These are phyloP conservation scores for Hydrangea macrophylla DNA, from an alignment of 148 eudicot species.

Conservation along the genomic window DNA sequence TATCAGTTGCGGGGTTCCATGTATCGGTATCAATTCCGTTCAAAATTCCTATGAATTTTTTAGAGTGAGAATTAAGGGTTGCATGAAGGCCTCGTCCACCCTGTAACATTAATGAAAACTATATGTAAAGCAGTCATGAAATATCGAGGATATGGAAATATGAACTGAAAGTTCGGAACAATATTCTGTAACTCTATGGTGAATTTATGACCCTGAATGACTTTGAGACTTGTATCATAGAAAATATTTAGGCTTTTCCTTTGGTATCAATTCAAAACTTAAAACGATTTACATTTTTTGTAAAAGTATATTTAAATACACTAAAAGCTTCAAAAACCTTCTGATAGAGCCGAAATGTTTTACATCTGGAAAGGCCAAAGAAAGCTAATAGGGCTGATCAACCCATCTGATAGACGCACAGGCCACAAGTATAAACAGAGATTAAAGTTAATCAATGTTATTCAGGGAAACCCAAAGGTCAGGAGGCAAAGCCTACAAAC, in stretches of 20 bases:
- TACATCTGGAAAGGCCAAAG: too few species aligned
- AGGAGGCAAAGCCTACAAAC: too few species aligned
- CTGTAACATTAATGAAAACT: conserved; percentile 31
- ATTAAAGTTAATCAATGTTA: too few species aligned
- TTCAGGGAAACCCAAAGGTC: too few species aligned
- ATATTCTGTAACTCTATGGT: not conserved
- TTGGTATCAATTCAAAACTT: not conserved
- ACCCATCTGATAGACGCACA: too few species aligned
- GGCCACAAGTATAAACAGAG: too few species aligned
- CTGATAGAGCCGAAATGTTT: too few species aligned
- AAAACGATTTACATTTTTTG: too few species aligned
- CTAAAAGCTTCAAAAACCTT: too few species aligned
- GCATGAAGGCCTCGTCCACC: conserved; percentile 86
- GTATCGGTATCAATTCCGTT: conserved; percentile 94
- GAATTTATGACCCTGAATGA: not conserved
- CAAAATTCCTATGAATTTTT: conserved; percentile 85
- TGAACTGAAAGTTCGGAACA: conserved; percentile 10
- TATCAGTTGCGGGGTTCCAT: conserved; percentile 94
- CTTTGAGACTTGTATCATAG: not conserved
- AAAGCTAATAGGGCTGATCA: too few species aligned
- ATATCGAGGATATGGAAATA: conserved; percentile 9
- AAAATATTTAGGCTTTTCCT: not conserved
- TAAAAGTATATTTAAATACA: too few species aligned
- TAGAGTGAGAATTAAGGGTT: conserved; percentile 69
- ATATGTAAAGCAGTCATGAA: conserved; percentile 6